Evolutionary conservation across 768 basidiomycete genomes (phyloP).

Genomic region (Russula lepida): DNA sequence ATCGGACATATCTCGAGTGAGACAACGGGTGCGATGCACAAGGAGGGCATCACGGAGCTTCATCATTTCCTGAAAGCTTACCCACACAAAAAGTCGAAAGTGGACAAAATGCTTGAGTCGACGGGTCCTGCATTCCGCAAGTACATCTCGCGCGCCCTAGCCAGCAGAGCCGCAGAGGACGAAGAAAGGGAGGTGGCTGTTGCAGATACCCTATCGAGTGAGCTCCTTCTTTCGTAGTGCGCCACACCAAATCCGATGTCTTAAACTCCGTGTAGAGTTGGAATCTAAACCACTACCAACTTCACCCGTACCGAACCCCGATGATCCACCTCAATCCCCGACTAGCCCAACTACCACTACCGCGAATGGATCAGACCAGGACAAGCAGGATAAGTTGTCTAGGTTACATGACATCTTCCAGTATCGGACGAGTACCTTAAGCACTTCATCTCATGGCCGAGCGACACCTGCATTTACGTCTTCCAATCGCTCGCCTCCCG

Average conservation of each 20-base stretch:
- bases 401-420: constrained; percentile 76
- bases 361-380: constrained; percentile 26
- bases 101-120: constrained; percentile 82
- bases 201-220: constrained; percentile 77
- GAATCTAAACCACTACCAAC: constrained; percentile 16
- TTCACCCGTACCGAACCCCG: background rate
- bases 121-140: constrained; percentile 88
- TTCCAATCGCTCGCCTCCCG: constrained; percentile 12
- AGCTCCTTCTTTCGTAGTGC: constrained; percentile 26
- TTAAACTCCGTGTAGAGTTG: constrained; percentile 12
- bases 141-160: constrained; percentile 82
- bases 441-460: constrained; percentile 35
- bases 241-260: background rate
- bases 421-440: constrained; percentile 61
- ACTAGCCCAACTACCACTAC: constrained; percentile 18
- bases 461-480: constrained; percentile 1
- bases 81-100: constrained; percentile 72
- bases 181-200: constrained; percentile 71
- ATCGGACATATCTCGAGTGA: constrained; percentile 84
- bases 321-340: constrained; percentile 18
- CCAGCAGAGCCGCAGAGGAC: constrained; percentile 82
- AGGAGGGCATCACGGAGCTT: constrained; percentile 90
- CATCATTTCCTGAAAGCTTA: constrained; percentile 90
- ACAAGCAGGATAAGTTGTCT: constrained; percentile 56
- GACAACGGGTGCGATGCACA: constrained; percentile 81